Conservation (phyloP, 768 basidiomycete genomes). For the Pluteus cervinus region DNA sequence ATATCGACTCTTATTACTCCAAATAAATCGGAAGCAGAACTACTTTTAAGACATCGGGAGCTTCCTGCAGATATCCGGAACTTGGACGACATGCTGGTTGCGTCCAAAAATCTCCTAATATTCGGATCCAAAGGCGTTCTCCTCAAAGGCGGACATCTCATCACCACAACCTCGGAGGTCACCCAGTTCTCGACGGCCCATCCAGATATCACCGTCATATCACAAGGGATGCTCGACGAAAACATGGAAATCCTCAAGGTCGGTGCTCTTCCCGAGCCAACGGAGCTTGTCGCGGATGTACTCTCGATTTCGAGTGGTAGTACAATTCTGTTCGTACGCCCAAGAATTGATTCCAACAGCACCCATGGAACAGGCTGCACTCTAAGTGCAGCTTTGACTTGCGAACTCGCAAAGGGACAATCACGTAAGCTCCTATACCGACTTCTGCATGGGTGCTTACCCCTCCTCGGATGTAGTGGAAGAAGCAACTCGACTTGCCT, state of each 20-base stretch:
- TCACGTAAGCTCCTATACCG: no score
- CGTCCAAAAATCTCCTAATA: constrained; percentile 40
- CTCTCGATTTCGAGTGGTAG: constrained; percentile 35
- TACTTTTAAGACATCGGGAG: constrained; percentile 43
- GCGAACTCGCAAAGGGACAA: constrained; percentile 56
- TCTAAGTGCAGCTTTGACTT: constrained; percentile 76
- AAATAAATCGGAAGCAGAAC: constrained; percentile 75
- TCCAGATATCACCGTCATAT: constrained; percentile 30
- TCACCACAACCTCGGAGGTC: constrained; percentile 40
- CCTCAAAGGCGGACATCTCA: constrained; percentile 82
- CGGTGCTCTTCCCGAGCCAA: constrained; percentile 12
- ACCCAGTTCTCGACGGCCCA: constrained; percentile 18
- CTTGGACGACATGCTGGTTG: constrained; percentile 56
- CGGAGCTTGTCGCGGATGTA: constrained; percentile 56
- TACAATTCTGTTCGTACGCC: constrained; percentile 50
- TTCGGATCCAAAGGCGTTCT: constrained; percentile 56
- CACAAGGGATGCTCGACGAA: constrained; percentile 40
- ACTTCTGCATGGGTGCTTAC: no score
- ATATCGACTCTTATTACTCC: constrained; percentile 74
- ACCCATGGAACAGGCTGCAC: constrained; percentile 96
- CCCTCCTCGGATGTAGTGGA: constrained; percentile 17
- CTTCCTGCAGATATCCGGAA: constrained; percentile 27
- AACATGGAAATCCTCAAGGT: constrained; percentile 60
- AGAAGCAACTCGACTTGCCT: constrained; percentile 56
- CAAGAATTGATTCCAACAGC: constrained; percentile 56